phyloP scores from a whole-genome alignment of 1,284 basidiomycete genomes.

The Apiotrichum sp. region DNA sequence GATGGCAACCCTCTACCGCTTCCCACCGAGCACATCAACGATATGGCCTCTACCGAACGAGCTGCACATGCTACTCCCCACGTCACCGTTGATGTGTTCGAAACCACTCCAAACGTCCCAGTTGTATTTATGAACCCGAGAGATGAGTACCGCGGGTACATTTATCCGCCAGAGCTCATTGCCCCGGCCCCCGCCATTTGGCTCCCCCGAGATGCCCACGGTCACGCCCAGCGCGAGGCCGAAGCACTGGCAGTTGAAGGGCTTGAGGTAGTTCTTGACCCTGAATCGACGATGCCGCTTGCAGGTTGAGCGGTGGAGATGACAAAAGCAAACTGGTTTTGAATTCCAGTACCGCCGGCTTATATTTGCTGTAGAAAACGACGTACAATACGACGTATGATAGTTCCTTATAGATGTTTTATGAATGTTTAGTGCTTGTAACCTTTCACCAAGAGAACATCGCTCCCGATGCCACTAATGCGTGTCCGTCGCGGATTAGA shows the following conservation, averaged over 20 bases:
- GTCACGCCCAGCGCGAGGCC: conserved; percentile 50
- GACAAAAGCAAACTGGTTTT: too few species aligned
- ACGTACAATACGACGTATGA: too few species aligned
- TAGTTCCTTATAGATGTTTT: too few species aligned
- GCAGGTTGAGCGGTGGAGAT: not conserved
- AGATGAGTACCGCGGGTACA: conserved; percentile 50
- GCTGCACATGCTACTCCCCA: conserved; percentile 44
- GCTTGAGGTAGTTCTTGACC: conserved; percentile 27
- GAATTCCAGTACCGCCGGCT: too few species aligned
- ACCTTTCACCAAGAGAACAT: too few species aligned
- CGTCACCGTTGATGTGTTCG: conserved; percentile 1
- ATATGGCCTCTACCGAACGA: conserved; percentile 63
- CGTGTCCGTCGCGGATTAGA: too few species aligned
- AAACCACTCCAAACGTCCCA: not conserved
- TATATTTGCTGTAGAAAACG: too few species aligned
- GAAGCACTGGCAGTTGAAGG: conserved; percentile 26
- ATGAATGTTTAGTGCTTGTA: too few species aligned
- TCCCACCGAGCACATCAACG: conserved; percentile 52
- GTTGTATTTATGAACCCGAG: not conserved
- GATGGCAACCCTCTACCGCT: conserved; percentile 9
- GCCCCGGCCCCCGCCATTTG: conserved; percentile 69
- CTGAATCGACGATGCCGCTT: not conserved
- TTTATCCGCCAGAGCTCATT: conserved; percentile 72
- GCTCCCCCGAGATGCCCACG: conserved; percentile 66
- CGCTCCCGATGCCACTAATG: too few species aligned